Evolutionary conservation across 140 eudicot genomes (phyloP), one percentile per base, ranked within the genome.

Genomic region (Anethum foeniculum): DNA sequence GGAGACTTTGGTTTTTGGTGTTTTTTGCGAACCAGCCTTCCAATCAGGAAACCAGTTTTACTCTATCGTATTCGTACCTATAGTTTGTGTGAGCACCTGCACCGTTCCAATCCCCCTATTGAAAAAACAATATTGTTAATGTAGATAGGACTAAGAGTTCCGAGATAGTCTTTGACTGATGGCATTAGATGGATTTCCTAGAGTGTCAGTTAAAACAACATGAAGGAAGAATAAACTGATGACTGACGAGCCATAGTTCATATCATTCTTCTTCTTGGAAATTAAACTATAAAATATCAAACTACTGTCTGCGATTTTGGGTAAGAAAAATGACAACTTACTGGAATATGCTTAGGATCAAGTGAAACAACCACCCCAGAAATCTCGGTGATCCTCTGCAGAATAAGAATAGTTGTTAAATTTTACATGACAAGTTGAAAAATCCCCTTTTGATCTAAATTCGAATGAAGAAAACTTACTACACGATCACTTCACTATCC

Each of bases 71-170:
- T 96, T 28, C n/a, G 0, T 83, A 93, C 97, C 97, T 93, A 89
- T 89, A 93, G 67, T 93, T 93, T 10, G 93, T 86, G 89, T 93
- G 98, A 73, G 90, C 90, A 68, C 98, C 98, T 18, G 98, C 93
- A 16, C 98, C 98, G 41, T 93, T 93, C 98, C 98, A 93, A 76
- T 93, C 98, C 9, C 98, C 98, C 97, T 93, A 82, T 41, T 41
- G 51, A 76, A 43, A 81, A 76, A 54, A 51, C 3, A 30, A 68
- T 68, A 5, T 32, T 15, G 36, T 62, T 27, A 62, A n/a, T 60
- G 14, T 60, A n/a, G n/a, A 7, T 52, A 18, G 25, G n/a, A 51
- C 13, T 23, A 58, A 14, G 15, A n/a, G 30, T 23, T 27, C 67
- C 23, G 23, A 58, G 18, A 52, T 18, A 19, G 62, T 16, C 9